Base-by-base conservation (phyloP, 257 asterid genomes). In the Striga asiatica region DNA sequence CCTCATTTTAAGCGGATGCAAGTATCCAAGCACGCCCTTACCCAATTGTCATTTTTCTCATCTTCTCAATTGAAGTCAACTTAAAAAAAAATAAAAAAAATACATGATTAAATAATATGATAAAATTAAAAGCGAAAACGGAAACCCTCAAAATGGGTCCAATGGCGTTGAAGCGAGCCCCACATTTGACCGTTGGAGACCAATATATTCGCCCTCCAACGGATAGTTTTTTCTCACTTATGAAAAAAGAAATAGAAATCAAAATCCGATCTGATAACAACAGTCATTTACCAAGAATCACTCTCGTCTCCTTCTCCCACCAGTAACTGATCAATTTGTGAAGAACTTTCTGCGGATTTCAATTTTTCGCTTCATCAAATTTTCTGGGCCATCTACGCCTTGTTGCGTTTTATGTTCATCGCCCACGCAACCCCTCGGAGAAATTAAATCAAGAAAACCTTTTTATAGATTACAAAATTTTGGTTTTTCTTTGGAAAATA, bases 161-260 rank as follows among this genome's bases (percentile, higher is more conserved):
- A n/a, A n/a, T n/a, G n/a, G n/a, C n/a, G n/a, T n/a, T n/a, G n/a
- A n/a, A n/a, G n/a, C n/a, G n/a, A n/a, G n/a, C 28, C 67, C 43
- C 21, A 20, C 66, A 61, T 35, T 37, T 27, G 68, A 76, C 93
- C 93, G 96, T 84, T 80, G 64, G 25, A 66, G 61, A 65, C 66
- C 62, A 12, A 54, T 45, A 50, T 7, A 24, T 13, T 58, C 61
- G 64, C 58, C 54, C 22, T 48, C 67, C 50, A 84, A 89, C 97
- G 94, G 94, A 76, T 85, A 85, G 66, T 82, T 78, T 69, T 56
- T n/a, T 68, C 31, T 21, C 19, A 22, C 62, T 27, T n/a, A 53
- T 21, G 58, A 28, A 59, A 35, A 41, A 46, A 31, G 34, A 10
- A 60, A 21, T 37, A 50, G 2, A 2, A 42, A 13, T 14, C 49